Evolutionary conservation across 2,329 filamentous ascomycete species (phyloP).

Genomic region (Pyrenophora seminiperda): DNA sequence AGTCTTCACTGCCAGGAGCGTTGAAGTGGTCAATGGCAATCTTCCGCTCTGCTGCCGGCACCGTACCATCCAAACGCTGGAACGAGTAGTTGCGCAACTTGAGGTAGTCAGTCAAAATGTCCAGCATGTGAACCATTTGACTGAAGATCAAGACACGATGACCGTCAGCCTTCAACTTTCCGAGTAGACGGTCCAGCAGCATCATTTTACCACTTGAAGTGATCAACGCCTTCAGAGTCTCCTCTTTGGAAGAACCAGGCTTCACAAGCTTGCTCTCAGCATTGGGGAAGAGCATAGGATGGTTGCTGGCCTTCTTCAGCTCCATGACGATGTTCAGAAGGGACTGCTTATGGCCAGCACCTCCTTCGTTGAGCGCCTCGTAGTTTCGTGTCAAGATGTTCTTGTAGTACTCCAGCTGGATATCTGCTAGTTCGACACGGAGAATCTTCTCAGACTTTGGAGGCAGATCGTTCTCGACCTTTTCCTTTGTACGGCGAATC

Average conservation of each 20-base stretch:
- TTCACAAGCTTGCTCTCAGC: slow-evolving; percentile 88
- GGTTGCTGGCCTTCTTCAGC: slow-evolving; percentile 97
- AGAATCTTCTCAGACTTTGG: slow-evolving; percentile 99
- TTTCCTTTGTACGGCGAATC: slow-evolving; percentile 93
- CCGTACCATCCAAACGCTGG: slow-evolving; percentile 93
- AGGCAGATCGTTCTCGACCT: slow-evolving; percentile 93
- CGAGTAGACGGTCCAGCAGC: slow-evolving; percentile 92
- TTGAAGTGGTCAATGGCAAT: slow-evolving; percentile 99
- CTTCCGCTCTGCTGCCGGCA: slow-evolving; percentile 82
- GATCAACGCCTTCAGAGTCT: slow-evolving; percentile 89
- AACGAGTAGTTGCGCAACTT: slow-evolving; percentile 92
- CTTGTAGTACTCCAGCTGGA: slow-evolving; percentile 98
- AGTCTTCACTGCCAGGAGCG: slow-evolving; percentile 92
- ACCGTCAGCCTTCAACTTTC: slow-evolving; percentile 89
- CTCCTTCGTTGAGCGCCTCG: slow-evolving; percentile 86
- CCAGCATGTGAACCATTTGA: slow-evolving; percentile 99
- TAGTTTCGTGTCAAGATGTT: slow-evolving; percentile 98
- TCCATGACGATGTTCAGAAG: slow-evolving; percentile 99
- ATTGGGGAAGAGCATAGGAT: slow-evolving; percentile 96
- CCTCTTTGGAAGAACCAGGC: slow-evolving; percentile 81
- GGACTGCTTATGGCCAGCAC: slow-evolving; percentile 90
- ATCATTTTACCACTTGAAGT: slow-evolving; percentile 99
- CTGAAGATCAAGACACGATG: slow-evolving; percentile 98
- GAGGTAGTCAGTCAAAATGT: slow-evolving; percentile 93
- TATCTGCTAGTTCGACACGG: slow-evolving; percentile 92